Conservation (phyloP, 2,329 filamentous ascomycete species). For the Xylariaceae sp. region DNA sequence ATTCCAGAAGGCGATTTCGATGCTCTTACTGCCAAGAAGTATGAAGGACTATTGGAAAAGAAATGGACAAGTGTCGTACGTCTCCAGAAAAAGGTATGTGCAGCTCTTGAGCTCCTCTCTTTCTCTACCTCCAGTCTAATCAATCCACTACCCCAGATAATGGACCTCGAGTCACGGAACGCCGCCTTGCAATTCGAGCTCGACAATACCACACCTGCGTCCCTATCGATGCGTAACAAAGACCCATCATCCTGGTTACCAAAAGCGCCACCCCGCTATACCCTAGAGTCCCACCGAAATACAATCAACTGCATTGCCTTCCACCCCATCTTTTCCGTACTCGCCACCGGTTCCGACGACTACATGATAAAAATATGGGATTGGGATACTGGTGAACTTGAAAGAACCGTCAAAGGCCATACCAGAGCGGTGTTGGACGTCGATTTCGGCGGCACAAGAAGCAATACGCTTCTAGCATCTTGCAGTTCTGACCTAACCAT, state of each 20-base stretch:
- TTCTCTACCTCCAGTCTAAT: background rate
- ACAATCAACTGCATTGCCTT: constrained; percentile 87
- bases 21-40: constrained; percentile 81
- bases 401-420: constrained; percentile 87
- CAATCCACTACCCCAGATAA: constrained; percentile 57
- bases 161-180: constrained; percentile 82
- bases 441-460: constrained; percentile 82
- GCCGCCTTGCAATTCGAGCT: constrained; percentile 74
- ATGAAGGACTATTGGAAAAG: constrained; percentile 90
- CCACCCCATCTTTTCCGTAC: constrained; percentile 83
- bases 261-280: constrained; percentile 74
- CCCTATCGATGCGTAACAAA: constrained; percentile 73
- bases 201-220: constrained; percentile 73
- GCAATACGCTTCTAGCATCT: constrained; percentile 73
- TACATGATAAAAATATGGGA: constrained; percentile 97
- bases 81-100: constrained; percentile 82
- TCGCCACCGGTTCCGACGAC: constrained; percentile 89
- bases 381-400: constrained; percentile 88
- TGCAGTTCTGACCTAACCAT: constrained; percentile 89
- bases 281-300: constrained; percentile 74
- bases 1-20: constrained; percentile 78
- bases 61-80: constrained; percentile 97
- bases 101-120: background rate
- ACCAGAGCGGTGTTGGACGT: constrained; percentile 85
- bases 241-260: constrained; percentile 86